Base-by-base conservation (phyloP, 345 rosid genomes). In the Moricandia arvensis region DNA sequence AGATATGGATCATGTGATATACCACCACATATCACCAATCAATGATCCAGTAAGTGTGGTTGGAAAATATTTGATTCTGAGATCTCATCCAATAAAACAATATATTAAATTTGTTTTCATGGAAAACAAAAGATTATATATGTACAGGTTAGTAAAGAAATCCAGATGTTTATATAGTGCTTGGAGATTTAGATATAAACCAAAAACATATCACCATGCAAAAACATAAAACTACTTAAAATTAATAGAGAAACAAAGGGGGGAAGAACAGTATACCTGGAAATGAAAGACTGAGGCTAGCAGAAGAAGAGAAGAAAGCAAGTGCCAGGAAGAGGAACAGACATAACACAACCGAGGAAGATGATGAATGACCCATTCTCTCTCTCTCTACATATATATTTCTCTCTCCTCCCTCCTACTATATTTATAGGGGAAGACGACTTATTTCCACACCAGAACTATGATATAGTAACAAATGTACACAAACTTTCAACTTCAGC, bases 301-400 rank as follows among this genome's bases (percentile, higher is more conserved):
- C 81, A 12, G 86, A 81, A 9, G 87, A 79, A 62, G 86, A 79
- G n/a, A 66, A 5, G 0, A 79, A 2, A 58, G 82, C 83, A 71
- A 81, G 53, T 15, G 76, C 33, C 37, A 77, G 12, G 63, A 66
- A 15, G 66, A 74, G 16, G n/a, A 83, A 60, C 53, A 86, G 51
- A 59, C 72, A 82, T 21, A 85, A 16, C 43, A 81, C 69, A 0
- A 78, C 16, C 45, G 75, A 49, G 62, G 69, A 65, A 21, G 30
- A 38, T 63, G 77, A 75, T 63, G 77, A 74, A 18, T n/a, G 59
- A 63, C 81, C 81, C 91, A 86, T 83, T 13, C 45, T 57, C 3
- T 60, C 38, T 68, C 10, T 60, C 38, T 68, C 9, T 62, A 6
- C 24, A 6, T 57, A 17, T 30, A 9, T 59, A n/a, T 18, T 31